phyloP scores from a whole-genome alignment of 495 filamentous ascomycete genomes.

The Aspergillus ellipticus region DNA sequence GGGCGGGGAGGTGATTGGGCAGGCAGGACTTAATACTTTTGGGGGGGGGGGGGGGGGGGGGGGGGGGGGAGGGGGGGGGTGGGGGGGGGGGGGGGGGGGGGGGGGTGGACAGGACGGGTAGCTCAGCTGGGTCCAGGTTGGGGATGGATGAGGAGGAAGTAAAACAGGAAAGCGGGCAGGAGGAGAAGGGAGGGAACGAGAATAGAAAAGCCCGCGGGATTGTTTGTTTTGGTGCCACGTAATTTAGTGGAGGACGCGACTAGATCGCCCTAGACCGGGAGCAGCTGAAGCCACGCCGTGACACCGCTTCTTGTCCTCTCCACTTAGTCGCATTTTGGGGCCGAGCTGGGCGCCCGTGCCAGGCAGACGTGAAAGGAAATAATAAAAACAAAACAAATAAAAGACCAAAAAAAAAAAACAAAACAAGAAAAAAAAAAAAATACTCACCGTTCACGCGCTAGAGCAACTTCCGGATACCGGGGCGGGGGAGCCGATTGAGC shows the following conservation, averaged over 20 bases:
- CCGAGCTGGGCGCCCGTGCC: neutral
- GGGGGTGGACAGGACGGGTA: conserved; percentile 8
- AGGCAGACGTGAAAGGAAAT: neutral
- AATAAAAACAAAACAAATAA: conserved; percentile 4
- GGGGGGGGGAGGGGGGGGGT: no score
- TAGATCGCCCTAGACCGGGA: conserved; percentile 29
- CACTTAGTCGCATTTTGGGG: conserved; percentile 14
- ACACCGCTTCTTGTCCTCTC: conserved; percentile 27
- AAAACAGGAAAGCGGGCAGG: conserved; percentile 1
- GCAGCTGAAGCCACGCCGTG: conserved; percentile 20
- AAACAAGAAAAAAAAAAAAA: conserved; percentile 13
- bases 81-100: conserved; percentile 12
- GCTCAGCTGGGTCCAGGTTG: neutral
- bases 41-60: conserved; percentile 8
- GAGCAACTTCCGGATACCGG: conserved; percentile 47
- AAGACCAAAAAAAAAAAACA: conserved; percentile 1
- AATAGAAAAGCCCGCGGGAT: neutral
- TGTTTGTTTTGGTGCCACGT: conserved; percentile 36
- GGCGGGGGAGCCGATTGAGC: neutral
- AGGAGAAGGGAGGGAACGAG: conserved; percentile 11
- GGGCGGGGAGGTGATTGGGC: conserved; percentile 17
- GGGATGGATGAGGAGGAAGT: neutral
- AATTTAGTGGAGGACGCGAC: conserved; percentile 30
- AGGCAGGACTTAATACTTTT: conserved; percentile 12
- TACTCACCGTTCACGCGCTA: conserved; percentile 52